phyloP scores from a whole-genome alignment of 2,329 filamentous ascomycete genomes.

The Ceratocystis variospora region DNA sequence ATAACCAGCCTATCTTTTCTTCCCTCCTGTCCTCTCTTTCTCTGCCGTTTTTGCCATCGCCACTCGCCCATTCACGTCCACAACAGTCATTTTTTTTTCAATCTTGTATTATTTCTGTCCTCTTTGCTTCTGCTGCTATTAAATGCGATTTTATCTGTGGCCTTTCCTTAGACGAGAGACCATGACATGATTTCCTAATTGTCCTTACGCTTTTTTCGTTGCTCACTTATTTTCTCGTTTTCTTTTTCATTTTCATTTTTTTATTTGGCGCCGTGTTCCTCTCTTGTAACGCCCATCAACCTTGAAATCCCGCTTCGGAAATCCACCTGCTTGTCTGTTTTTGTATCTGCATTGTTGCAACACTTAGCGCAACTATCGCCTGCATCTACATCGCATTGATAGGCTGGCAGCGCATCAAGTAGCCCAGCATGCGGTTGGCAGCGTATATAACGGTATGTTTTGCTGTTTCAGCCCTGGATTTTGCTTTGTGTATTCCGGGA shows the following conservation, averaged over 20 bases:
- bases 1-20: not conserved
- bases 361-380: not conserved
- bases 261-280: conserved; percentile 3
- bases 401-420: not conserved
- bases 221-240: not conserved
- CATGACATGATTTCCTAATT: conserved; percentile 1
- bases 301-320: not conserved
- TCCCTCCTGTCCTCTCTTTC: not conserved
- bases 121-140: not conserved
- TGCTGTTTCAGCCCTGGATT: not conserved
- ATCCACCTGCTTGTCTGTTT: not conserved
- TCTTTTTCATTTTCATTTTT: not conserved
- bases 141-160: not conserved
- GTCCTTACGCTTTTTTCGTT: not conserved
- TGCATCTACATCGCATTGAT: not conserved
- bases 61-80: not conserved
- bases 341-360: not conserved
- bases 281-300: conserved; percentile 16
- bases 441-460: conserved; percentile 48
- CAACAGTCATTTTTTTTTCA: not conserved
- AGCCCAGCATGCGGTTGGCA: conserved; percentile 41
- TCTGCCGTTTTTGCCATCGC: not conserved
- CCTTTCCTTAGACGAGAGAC: not conserved
- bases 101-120: not conserved
- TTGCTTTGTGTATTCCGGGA: not conserved